Evolutionary conservation across 225 moss, liverwort and hornwort species (phyloP).

Genomic region (Physcomitrium patens): DNA sequence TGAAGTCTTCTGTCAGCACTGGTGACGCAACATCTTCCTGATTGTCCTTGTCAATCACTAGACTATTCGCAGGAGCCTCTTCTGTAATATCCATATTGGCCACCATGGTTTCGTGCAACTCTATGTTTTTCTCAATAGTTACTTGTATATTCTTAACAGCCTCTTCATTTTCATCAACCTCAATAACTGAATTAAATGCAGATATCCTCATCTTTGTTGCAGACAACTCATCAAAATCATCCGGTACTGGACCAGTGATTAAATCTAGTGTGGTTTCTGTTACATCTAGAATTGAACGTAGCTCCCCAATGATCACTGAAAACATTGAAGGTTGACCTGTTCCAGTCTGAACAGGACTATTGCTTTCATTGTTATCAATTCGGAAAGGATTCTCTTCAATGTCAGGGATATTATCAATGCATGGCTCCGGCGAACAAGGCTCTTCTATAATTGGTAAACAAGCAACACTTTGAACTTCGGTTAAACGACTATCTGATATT

Average conservation of each 20-base stretch:
- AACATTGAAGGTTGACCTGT: not conserved
- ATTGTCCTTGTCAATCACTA: constrained; percentile 17
- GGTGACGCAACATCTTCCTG: not conserved
- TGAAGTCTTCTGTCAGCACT: constrained; percentile 25
- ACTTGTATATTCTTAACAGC: constrained; percentile 3
- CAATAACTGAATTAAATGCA: not conserved
- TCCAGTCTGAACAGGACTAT: constrained; percentile 19
- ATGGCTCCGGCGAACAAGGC: constrained; percentile 44
- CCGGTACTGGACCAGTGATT: constrained; percentile 9
- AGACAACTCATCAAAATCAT: constrained; percentile 13
- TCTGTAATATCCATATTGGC: not conserved
- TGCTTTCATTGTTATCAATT: not conserved
- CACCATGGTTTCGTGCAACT: constrained; percentile 3
- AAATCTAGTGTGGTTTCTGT: constrained; percentile 7
- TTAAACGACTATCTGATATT: constrained; percentile 6
- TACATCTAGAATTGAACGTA: constrained; percentile 21
- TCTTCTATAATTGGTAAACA: constrained; percentile 81
- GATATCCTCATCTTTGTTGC: not conserved
- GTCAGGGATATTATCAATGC: constrained; percentile 31
- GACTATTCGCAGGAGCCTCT: constrained; percentile 1
- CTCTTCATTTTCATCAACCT: constrained; percentile 32
- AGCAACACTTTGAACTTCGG: constrained; percentile 9
- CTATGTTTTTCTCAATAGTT: constrained; percentile 11
- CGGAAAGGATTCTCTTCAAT: constrained; percentile 55
- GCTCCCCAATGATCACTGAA: constrained; percentile 30